Conservation (phyloP, 805 yeast genomes). For the Henningerozyma blattae region DNA sequence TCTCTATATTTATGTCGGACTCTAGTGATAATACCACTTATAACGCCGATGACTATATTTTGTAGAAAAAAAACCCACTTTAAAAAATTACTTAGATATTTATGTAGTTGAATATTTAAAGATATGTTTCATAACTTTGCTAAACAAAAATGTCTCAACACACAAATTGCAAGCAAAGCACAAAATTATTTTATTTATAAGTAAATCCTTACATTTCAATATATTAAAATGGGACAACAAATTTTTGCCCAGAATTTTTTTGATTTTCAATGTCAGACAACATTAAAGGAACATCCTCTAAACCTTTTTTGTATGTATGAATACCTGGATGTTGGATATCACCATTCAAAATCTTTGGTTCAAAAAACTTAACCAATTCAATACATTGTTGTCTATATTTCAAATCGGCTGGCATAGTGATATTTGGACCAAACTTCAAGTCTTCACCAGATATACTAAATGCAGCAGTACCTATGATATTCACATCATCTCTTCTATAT, state of each 20-base stretch:
- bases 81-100: too few species aligned
- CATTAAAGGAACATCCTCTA: conserved; percentile 18
- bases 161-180: too few species aligned
- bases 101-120: too few species aligned
- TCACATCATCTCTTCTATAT: conserved; percentile 26
- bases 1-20: too few species aligned
- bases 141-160: too few species aligned
- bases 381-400: conserved; percentile 15
- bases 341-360: conserved; percentile 15
- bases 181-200: too few species aligned
- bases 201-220: too few species aligned
- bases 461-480: conserved; percentile 25
- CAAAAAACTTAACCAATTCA: conserved; percentile 20
- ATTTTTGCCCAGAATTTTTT: conserved; percentile 22
- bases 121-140: too few species aligned
- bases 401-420: conserved; percentile 15
- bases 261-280: conserved; percentile 18
- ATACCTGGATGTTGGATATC: conserved; percentile 8
- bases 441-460: conserved; percentile 29
- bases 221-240: too few species aligned
- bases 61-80: too few species aligned
- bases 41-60: too few species aligned
- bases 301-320: conserved; percentile 22
- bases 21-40: too few species aligned
- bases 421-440: conserved; percentile 19